Base-by-base conservation (phyloP, 75 land plant species). In the Azolla pinnata region DNA sequence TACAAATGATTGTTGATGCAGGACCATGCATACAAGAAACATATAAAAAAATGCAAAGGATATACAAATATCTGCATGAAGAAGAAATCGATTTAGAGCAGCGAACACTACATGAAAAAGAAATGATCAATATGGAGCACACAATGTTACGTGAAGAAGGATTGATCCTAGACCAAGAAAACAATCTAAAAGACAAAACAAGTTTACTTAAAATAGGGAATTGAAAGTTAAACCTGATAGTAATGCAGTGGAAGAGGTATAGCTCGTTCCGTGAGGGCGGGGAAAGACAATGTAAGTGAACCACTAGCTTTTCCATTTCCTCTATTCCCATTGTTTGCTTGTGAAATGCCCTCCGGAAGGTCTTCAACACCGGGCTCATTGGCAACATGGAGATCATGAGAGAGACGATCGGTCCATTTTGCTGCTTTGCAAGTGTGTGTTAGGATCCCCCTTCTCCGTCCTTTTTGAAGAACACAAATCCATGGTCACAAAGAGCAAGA, bases 181-280 rank as follows among this genome's bases (percentile, higher is more conserved):
- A 8, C 17, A 16, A 52, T 8, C 19, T 14, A n/a, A 33, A 17
- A 54, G 30, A 72, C 5, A 29, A 7, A 12, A 16, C 28, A 53
- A 45, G 23, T 3, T n/a, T 0, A 23, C 0, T 19, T 51, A 60
- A n/a, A 31, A 67, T 1, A 47, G 1, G 33, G 26, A 63, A 52
- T n/a, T 1, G 2, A 12, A 20, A 2, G 10, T 10, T 33, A 50
- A 8, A 86, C 80, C 76, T 71, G 81, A 62, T 86, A 90, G 75
- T 88, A 83, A 51, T 87, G 75, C 40, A 90, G 52, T 24, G 97
- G 97, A 54, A 89, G 72, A 25, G 82, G 71, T 12, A 82, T 29
- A 12, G 83, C 45, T 46, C 66, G 62, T 59, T 74, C 83, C 17
- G 78, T 42, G 31, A 61, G 25, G 14, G 46, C 12, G 34, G 50